phyloP scores from a whole-genome alignment of 148 eudicot genomes.

The Rhododendron griersonianum region DNA sequence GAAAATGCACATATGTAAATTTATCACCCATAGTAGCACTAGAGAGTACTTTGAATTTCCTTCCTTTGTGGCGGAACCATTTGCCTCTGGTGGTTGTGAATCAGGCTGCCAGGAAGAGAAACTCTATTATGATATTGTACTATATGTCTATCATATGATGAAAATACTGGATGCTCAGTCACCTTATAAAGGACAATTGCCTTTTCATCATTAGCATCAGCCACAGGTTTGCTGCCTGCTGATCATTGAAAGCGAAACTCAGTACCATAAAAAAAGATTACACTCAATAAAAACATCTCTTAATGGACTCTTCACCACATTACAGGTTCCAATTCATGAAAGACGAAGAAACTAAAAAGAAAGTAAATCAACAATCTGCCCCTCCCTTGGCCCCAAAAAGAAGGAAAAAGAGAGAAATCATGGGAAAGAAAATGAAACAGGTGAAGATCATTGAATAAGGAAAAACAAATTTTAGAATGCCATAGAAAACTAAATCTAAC shows the following conservation, averaged over 20 bases:
- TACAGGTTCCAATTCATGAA: not conserved
- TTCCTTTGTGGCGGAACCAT: conserved; percentile 44
- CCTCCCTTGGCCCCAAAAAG: not conserved
- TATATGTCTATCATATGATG: conserved; percentile 7
- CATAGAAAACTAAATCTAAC: not conserved
- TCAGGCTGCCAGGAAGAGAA: conserved; percentile 49
- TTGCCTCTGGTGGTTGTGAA: conserved; percentile 43
- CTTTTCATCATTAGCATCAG: conserved; percentile 54
- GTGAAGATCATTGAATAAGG: not conserved
- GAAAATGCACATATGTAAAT: not conserved
- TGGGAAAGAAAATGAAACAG: not conserved
- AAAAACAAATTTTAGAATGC: not conserved
- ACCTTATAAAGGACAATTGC: conserved; percentile 96
- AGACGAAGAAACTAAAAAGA: not conserved
- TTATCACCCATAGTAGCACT: conserved; percentile 8
- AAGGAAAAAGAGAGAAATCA: not conserved
- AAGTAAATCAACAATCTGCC: not conserved
- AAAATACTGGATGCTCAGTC: conserved; percentile 14
- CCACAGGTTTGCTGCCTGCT: conserved; percentile 48
- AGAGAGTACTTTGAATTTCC: conserved; percentile 66
- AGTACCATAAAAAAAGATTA: not conserved
- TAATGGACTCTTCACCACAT: not conserved
- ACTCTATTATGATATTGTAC: conserved; percentile 6
- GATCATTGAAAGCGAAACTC: conserved; percentile 11
- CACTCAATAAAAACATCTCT: not conserved